phyloP scores from a whole-genome alignment of 768 basidiomycete species.

The Favolaschia claudopus region DNA sequence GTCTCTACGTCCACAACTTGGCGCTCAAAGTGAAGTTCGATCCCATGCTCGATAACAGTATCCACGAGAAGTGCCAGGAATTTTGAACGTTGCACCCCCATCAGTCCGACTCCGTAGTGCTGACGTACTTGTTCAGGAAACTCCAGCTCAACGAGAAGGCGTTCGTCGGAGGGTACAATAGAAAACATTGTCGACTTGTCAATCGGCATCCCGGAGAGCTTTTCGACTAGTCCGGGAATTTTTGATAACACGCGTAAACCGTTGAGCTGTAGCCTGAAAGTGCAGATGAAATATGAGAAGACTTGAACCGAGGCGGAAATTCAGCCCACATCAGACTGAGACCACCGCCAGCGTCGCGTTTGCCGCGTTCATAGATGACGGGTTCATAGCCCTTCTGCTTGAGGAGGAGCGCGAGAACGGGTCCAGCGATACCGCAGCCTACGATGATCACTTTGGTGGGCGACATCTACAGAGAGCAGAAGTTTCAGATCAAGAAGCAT shows the following conservation, averaged over 20 bases:
- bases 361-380: conserved; percentile 43
- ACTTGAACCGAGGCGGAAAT: background rate
- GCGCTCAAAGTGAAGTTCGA: conserved; percentile 43
- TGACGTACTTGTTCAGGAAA: conserved; percentile 28
- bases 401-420: conserved; percentile 46
- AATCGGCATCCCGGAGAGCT: conserved; percentile 30
- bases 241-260: conserved; percentile 36
- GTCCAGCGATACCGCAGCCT: conserved; percentile 49
- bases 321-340: conserved; percentile 40
- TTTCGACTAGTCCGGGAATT: conserved; percentile 35
- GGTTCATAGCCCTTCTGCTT: conserved; percentile 46
- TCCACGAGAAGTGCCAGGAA: conserved; percentile 42
- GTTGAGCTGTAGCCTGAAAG: conserved; percentile 38
- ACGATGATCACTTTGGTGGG: conserved; percentile 44
- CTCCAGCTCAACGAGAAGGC: conserved; percentile 35
- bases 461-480: background rate
- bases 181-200: conserved; percentile 24
- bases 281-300: background rate
- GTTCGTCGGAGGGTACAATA: conserved; percentile 32
- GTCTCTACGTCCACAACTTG: conserved; percentile 42
- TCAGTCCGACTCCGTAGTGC: conserved; percentile 34
- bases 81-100: conserved; percentile 39
- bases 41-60: conserved; percentile 38
- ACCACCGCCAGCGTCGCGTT: conserved; percentile 30
- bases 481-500: too few relatives aligned